Base-by-base conservation (phyloP, 164 flowering plant species). In the Aristolochia californica region DNA sequence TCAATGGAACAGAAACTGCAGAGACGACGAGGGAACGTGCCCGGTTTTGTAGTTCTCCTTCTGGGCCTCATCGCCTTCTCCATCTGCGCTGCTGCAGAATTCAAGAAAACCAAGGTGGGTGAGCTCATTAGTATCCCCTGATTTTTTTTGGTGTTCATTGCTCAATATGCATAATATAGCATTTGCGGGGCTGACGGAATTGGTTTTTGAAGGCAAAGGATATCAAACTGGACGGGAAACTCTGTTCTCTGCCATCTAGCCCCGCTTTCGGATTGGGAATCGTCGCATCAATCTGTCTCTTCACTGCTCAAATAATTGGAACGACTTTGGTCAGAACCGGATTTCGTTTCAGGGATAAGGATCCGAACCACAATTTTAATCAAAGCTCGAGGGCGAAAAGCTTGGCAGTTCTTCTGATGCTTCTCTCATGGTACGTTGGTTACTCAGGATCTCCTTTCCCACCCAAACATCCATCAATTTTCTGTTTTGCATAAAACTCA, bases 381-480 rank as follows among this genome's bases (percentile, higher is more conserved):
- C 40, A 52, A 53, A 62, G 48, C 27, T 20, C 47, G 16, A 70
- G 59, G 55, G 75, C 13, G 43, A 74, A 66, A 43, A 34, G 25
- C 18, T 34, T 71, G 57, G 57, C 72, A 2, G 53, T 34, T 57
- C 16, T 30, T 62, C 69, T 81, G 44, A 63, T 75, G 54, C 18
- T 67, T 43, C 27, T 82, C 17, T 84, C 96, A 16, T 84, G 96
- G 91, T 87, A 74, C 27, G 80, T 63, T n/a, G n/a, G n/a, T 20
- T 22, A 5, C 15, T 48, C 23, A 16, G n/a, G n/a, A n/a, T n/a
- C n/a, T n/a, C n/a, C n/a, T n/a, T n/a, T n/a, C n/a, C n/a, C n/a
- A n/a, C n/a, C n/a, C n/a, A n/a, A n/a, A n/a, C n/a, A n/a, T n/a
- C n/a, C n/a, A n/a, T n/a, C n/a, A n/a, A n/a, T n/a, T n/a, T n/a